Base-by-base conservation (phyloP, 2,329 filamentous ascomycete species). In the Neonectria punicea region DNA sequence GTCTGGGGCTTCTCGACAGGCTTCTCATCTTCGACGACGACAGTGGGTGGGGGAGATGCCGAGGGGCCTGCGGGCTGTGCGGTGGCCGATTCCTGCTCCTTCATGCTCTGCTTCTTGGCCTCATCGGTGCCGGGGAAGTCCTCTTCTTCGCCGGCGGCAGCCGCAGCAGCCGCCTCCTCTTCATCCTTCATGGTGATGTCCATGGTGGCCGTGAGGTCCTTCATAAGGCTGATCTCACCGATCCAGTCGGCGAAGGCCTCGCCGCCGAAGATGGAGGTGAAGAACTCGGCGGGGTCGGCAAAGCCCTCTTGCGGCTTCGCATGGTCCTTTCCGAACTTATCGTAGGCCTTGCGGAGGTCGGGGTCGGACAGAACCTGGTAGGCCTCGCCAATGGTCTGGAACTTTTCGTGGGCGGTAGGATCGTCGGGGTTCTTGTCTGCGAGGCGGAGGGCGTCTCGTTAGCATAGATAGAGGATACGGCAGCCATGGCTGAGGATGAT, bases 141-240 rank as follows among this genome's bases (percentile, higher is more conserved):
- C 47, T 76, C 80, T 2, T 85, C 81, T 2, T 74, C 83, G 4
- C 83, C 85, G 66, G 88, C 85, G 67, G 89, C 87, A 58, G 79
- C 79, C 14, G 81, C 81, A 10, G 28, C 49, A 14, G 49, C 84
- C 2, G 83, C 82, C 50, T 87, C 89, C 67, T 91, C 89, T 71
- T 92, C 91, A 74, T 93, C 93, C 61, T 92, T 86, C 90, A 94
- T 95, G 20, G 93, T 94, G 71, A 99, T 98, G 75, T 99, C 96
- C 95, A 99, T 98, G 49, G 94, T 97, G 75, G 94, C 93, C 18
- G 95, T 98, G 59, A 99, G 86, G 76, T 99, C 96, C 84, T 98
- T 98, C 93, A 99, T 98, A 63, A 99, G 89, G 55, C 93, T 96
- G 73, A 99, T 97, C 85, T 99, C 96, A 71, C 96, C 96, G 76